phyloP scores from a whole-genome alignment of 768 basidiomycete genomes.

The Tulasnella calospora region DNA sequence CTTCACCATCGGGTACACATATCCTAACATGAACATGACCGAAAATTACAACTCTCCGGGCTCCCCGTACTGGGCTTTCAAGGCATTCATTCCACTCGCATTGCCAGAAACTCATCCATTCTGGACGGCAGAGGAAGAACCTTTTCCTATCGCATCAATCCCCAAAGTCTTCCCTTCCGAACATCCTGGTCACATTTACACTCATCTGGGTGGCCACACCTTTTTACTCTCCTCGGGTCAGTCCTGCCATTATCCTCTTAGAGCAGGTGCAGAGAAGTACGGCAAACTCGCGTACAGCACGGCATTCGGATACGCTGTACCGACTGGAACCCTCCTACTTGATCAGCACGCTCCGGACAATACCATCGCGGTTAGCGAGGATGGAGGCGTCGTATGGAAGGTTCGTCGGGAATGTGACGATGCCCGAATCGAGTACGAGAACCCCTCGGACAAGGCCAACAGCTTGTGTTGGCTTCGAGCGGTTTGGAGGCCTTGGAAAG shows the following conservation, averaged over 20 bases:
- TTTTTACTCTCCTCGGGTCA: slow-evolving; percentile 72
- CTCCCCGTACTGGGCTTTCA: slow-evolving; percentile 81
- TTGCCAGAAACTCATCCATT: slow-evolving; percentile 64
- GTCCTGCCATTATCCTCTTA: slow-evolving; percentile 72
- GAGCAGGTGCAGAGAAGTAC: slow-evolving; percentile 73
- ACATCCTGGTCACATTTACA: slow-evolving; percentile 64
- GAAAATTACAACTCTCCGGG: slow-evolving; percentile 76
- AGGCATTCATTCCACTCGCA: slow-evolving; percentile 63
- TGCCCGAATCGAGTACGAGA: slow-evolving; percentile 37
- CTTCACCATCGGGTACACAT: slow-evolving; percentile 51
- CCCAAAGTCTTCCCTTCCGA: slow-evolving; percentile 49
- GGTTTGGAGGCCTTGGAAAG: slow-evolving; percentile 72
- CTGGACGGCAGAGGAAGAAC: slow-evolving; percentile 64
- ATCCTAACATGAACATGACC: slow-evolving; percentile 30
- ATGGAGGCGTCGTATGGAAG: slow-evolving; percentile 68
- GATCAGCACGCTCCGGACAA: slow-evolving; percentile 70
- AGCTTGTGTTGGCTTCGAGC: slow-evolving; percentile 51
- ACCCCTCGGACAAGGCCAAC: slow-evolving; percentile 38
- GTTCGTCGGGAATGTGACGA: slow-evolving; percentile 59
- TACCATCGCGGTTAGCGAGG: slow-evolving; percentile 65
- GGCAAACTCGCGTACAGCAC: slow-evolving; percentile 72
- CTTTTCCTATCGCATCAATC: slow-evolving; percentile 51
- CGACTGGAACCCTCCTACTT: slow-evolving; percentile 59
- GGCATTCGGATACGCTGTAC: slow-evolving; percentile 73
- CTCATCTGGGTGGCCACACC: slow-evolving; percentile 58